These are phyloP conservation scores for Biscogniauxia mediterranea DNA, from an alignment of 2,329 filamentous ascomycete genomes.

Conservation along the genomic window DNA sequence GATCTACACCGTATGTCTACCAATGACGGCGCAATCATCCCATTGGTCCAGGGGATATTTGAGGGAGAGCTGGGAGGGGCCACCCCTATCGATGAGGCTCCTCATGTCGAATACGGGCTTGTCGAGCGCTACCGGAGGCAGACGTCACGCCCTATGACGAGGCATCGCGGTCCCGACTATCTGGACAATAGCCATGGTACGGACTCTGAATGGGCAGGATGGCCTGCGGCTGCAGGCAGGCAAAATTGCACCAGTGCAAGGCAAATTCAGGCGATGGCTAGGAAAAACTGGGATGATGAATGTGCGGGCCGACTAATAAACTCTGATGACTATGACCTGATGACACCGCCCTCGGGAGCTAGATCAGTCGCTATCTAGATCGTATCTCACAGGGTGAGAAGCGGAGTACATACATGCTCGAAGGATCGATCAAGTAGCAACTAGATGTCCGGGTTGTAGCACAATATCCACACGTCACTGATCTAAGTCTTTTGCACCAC, in stretches of 20 bases:
- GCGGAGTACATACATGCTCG: neutral
- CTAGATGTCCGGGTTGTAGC: neutral
- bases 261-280: neutral
- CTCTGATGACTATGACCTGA: neutral
- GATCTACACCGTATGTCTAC: neutral
- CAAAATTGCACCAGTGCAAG: neutral
- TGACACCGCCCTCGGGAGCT: neutral
- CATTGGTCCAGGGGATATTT: neutral
- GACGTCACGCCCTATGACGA: neutral
- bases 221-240: neutral
- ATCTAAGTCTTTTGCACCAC: neutral
- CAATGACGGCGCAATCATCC: neutral
- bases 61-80: neutral
- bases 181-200: neutral
- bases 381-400: neutral
- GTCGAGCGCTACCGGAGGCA: neutral
- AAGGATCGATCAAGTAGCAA: neutral
- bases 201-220: neutral
- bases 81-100: neutral
- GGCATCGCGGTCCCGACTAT: neutral
- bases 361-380: neutral
- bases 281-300: too few relatives aligned
- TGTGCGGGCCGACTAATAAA: neutral
- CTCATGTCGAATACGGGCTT: neutral
- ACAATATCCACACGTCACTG: neutral